Evolutionary conservation across 1,284 basidiomycete genomes (phyloP).

Genomic region (Fomitopsis betulina): DNA sequence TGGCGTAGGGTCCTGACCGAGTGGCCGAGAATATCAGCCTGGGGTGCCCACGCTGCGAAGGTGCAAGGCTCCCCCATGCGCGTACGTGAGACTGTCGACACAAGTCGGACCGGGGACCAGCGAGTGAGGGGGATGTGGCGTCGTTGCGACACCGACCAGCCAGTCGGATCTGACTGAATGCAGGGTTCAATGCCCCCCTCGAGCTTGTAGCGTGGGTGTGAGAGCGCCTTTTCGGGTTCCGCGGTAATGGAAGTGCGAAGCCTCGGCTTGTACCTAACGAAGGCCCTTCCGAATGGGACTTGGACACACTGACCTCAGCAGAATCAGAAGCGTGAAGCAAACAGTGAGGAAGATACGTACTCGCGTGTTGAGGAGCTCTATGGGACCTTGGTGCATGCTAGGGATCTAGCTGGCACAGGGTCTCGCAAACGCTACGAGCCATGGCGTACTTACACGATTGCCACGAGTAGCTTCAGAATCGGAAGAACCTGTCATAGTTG

Average conservation of each 20-base stretch:
- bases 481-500: conserved; percentile 1
- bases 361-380: neutral
- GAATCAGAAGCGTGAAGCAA: neutral
- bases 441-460: neutral
- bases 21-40: neutral
- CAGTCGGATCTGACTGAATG: neutral
- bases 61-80: neutral
- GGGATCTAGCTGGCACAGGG: neutral
- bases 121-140: neutral
- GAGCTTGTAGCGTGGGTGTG: conserved; percentile 1
- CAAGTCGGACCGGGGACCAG: neutral
- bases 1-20: neutral
- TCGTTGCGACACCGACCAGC: neutral
- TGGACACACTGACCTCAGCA: neutral
- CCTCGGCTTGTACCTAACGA: neutral
- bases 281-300: neutral
- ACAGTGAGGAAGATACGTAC: neutral
- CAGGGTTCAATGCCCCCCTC: conserved; percentile 1
- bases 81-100: neutral
- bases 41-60: neutral
- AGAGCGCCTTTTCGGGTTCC: neutral
- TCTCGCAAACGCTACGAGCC: neutral
- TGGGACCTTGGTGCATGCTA: neutral
- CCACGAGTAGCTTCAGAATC: neutral
- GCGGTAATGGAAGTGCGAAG: neutral